Evolutionary conservation across 768 basidiomycete species (phyloP), one percentile per base, ranked within the genome.

Genomic region (Hemileccinum impolitum): DNA sequence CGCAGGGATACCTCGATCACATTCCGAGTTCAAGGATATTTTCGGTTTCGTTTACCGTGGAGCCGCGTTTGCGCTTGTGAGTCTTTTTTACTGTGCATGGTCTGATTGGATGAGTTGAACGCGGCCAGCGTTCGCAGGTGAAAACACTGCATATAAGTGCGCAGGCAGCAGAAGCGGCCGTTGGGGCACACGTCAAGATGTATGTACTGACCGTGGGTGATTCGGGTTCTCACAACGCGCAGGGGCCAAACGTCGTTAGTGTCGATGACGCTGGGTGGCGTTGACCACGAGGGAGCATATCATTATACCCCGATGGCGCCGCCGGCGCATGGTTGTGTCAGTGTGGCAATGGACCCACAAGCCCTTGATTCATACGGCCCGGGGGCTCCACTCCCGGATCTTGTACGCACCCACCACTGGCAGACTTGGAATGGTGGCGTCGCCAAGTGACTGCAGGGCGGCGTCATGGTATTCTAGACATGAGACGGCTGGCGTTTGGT

Each of bases 21-120:
- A 76, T 34, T 39, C 57, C 4, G 74, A 73, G 21, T 75, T 75
- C 63, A 68, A 68, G 40, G 73, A 75, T 1, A 41, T 72, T 7
- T 75, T 65, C 30, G 66, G 69, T 17, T 67, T 61, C 38, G 67
- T 70, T n/a, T 74, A 73, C 48, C 66, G 69, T 15, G 75, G 74
- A 1, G 62, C 68, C 7, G 48, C 59, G 31, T 76, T 75, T 56
- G 70, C 74, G 10, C 52, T 76, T 35, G 75, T 76, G 39, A 18
- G 71, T 62, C 25, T 6, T 39, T 37, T 31, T n/a, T 13, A 25
- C 39, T 18, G 12, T 13, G 13, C 4, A 2, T 31, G 17, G 10
- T 23, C 11, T 14, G 40, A 15, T 36, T 9, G 12, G 21, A 32
- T 13, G 11, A 21, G 8, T 39, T 50, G 34, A 52, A 23, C 6